Conservation (phyloP, 2,329 filamentous ascomycete species). For the Trichoderma sp. region DNA sequence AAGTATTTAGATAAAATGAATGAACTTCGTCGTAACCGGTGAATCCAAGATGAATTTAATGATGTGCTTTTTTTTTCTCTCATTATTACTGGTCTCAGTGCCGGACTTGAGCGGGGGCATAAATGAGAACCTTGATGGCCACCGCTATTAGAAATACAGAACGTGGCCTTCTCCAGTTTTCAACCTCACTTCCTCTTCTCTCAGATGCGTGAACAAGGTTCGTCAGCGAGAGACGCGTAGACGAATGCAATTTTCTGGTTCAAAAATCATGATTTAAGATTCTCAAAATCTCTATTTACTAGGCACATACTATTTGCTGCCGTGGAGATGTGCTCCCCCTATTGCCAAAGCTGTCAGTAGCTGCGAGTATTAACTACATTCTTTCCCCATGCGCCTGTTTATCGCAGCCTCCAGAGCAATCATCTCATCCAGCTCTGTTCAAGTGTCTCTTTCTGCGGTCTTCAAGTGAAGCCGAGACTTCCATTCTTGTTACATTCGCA, state of each 20-base stretch:
- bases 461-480: not conserved
- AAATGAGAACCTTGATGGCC: slow-evolving; percentile 18
- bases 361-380: not conserved
- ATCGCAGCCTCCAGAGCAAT: not conserved
- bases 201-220: not conserved
- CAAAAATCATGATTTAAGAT: not conserved
- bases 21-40: not conserved
- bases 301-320: not conserved
- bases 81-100: not conserved
- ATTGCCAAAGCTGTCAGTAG: not conserved
- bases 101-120: not conserved
- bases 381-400: not conserved
- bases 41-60: not conserved
- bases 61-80: not conserved
- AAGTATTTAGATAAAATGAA: not conserved
- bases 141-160: not conserved
- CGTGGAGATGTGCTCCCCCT: not conserved
- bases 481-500: not conserved
- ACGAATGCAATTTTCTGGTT: not conserved
- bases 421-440: not conserved
- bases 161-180: not conserved
- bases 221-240: not conserved
- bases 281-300: not conserved
- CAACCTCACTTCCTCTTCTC: not conserved
- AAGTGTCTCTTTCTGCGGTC: not conserved